Base-by-base conservation (phyloP, 2,329 filamentous ascomycete genomes). In the Cladosporium phlei region DNA sequence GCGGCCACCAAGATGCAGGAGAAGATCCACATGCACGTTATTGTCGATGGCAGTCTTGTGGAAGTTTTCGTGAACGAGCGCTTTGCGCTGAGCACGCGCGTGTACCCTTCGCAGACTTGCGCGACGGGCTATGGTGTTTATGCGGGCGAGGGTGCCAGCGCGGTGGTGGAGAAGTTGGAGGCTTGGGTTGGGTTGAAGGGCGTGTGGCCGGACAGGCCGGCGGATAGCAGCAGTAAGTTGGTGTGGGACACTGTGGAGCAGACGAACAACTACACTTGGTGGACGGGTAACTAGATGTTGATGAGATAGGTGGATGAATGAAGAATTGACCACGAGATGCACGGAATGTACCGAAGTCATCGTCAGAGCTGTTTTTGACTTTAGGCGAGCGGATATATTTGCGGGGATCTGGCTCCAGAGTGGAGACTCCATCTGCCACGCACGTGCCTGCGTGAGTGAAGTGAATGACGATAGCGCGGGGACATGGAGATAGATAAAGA, bases 41-140 rank as follows among this genome's bases (percentile, higher is more conserved):
- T 70, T 56, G 53, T 75, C 30, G 72, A 75, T 48, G 71, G 71
- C 19, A 71, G 68, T 1, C 57, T 74, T 19, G 57, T 73, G 0
- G 72, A 75, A 56, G 55, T 75, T 20, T 72, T 70, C 51, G 57
- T 73, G 32, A 74, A 74, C 49, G 69, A 66, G 24, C 58, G 66
- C n/a, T 68, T 67, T 16, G 62, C 64, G 2, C 52, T 67, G 28
- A 59, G 64, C 1, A 72, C 71, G 4, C 63, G 72, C 28, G 69
- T 74, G 34, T 75, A 75, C 51, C 72, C 71, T 9, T 60, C 59
- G 24, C 66, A 67, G 48, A 60, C 57, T 17, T 72, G 71, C 53
- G 70, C 67, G 46, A 68, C 64, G 1, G 68, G 66, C 5, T 66
- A 68, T 29, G 69, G 70, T 32, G 57, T 73, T 29, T 74, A 66